phyloP scores from a whole-genome alignment of 1,139 yeast species.

The Suhomyces terraborum region DNA sequence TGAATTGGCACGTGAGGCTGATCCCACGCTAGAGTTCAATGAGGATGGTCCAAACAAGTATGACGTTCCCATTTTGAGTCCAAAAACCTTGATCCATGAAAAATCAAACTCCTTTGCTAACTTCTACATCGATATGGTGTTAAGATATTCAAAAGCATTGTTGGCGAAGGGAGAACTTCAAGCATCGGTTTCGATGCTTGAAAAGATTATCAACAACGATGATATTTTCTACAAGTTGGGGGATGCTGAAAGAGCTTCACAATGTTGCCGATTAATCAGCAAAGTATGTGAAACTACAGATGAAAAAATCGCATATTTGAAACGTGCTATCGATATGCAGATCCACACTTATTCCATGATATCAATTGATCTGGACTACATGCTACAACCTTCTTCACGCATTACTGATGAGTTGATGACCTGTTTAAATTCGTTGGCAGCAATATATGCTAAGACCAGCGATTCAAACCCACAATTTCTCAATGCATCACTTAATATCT shows the following conservation, averaged over 20 bases:
- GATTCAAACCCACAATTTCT: conserved; percentile 19
- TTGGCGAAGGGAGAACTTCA: conserved; percentile 45
- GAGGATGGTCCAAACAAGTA: conserved; percentile 29
- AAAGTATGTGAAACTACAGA: conserved; percentile 27
- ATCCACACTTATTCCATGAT: conserved; percentile 31
- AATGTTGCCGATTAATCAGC: conserved; percentile 43
- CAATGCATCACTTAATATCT: conserved; percentile 36
- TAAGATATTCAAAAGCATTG: conserved; percentile 45
- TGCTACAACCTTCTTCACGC: conserved; percentile 31
- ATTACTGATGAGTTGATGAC: conserved; percentile 43
- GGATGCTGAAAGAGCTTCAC: conserved; percentile 47
- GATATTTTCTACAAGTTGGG: conserved; percentile 43
- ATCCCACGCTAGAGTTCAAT: conserved; percentile 29
- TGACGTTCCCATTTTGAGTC: conserved; percentile 37
- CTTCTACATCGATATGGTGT: conserved; percentile 48
- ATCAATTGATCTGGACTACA: conserved; percentile 27
- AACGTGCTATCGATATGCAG: conserved; percentile 47
- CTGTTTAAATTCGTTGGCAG: conserved; percentile 41
- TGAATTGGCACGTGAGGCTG: conserved; percentile 36
- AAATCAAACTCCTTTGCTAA: conserved; percentile 41
- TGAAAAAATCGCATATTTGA: conserved; percentile 38
- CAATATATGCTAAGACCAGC: conserved; percentile 27
- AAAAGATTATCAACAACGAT: conserved; percentile 39
- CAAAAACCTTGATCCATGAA: conserved; percentile 32
- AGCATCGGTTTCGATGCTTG: conserved; percentile 33